Conservation (phyloP, 2,329 filamentous ascomycete species). For the Ophiosphaerella herpotricha region DNA sequence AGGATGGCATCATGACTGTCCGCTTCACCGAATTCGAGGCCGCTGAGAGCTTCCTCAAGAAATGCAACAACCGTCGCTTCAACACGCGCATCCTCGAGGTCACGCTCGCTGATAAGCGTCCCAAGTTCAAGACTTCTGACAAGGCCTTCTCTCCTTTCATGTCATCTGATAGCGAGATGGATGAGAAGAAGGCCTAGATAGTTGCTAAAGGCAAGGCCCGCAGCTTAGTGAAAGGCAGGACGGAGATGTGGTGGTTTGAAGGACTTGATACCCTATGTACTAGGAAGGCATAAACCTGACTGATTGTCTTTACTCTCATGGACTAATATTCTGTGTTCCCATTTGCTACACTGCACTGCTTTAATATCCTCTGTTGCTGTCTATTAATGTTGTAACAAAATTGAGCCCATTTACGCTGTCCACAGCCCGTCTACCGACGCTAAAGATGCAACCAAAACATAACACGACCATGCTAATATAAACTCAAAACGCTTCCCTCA, state of each 20-base stretch:
- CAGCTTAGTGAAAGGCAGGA: neutral
- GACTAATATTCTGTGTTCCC: too few relatives aligned
- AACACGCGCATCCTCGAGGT: constrained; percentile 18
- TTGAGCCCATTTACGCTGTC: too few relatives aligned
- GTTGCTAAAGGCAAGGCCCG: constrained; percentile 4
- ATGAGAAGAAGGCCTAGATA: constrained; percentile 25
- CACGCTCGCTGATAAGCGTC: constrained; percentile 33
- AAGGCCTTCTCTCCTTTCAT: too few relatives aligned
- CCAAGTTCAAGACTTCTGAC: constrained; percentile 29
- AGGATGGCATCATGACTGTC: constrained; percentile 82
- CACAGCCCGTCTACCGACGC: too few relatives aligned
- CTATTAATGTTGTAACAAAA: too few relatives aligned
- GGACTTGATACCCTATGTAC: neutral
- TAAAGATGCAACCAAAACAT: too few relatives aligned
- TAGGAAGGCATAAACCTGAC: neutral
- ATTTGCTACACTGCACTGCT: too few relatives aligned
- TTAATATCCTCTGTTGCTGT: too few relatives aligned
- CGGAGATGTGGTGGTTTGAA: neutral
- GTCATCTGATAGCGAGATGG: neutral
- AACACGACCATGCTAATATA: too few relatives aligned
- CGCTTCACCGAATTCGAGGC: constrained; percentile 74
- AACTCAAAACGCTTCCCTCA: too few relatives aligned
- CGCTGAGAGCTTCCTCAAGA: constrained; percentile 47
- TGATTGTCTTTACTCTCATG: too few relatives aligned
- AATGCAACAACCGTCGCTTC: constrained; percentile 26